Conservation (phyloP, 2,329 filamentous ascomycete genomes). For the Nannizzia gypsea region DNA sequence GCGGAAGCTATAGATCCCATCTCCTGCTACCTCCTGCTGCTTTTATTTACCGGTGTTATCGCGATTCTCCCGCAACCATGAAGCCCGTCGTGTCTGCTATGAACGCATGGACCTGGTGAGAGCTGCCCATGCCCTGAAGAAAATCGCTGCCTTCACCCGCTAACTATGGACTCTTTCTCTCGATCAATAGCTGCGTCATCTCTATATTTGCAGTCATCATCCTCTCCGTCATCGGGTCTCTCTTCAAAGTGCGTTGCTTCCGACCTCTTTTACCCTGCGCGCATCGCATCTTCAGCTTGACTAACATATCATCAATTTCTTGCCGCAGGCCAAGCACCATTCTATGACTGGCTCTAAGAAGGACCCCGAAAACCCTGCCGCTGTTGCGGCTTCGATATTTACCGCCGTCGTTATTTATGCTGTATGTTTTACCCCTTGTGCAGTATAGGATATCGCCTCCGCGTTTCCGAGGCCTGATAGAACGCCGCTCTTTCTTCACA, state of each 20-base stretch:
- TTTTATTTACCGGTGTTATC: background rate
- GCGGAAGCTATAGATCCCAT: background rate
- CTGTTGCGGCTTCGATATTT: constrained; percentile 76
- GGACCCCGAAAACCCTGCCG: constrained; percentile 57
- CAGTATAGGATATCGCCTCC: background rate
- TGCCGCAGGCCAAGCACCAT: constrained; percentile 54
- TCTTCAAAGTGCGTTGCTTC: constrained; percentile 53
- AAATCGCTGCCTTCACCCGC: constrained; percentile 7
- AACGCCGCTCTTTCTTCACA: background rate
- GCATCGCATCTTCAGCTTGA: background rate
- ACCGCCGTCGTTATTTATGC: constrained; percentile 77
- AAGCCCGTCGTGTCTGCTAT: constrained; percentile 86
- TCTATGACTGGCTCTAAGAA: constrained; percentile 66
- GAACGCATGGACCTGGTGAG: constrained; percentile 92
- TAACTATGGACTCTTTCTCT: constrained; percentile 5
- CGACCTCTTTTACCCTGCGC: background rate
- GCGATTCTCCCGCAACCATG: constrained; percentile 47
- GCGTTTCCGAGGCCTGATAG: background rate
- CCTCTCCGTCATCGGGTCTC: constrained; percentile 52
- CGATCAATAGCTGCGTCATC: constrained; percentile 53
- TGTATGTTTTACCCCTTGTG: constrained; percentile 46
- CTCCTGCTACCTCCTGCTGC: background rate
- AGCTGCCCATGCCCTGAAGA: constrained; percentile 5
- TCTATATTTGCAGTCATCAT: constrained; percentile 55
- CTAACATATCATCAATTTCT: constrained; percentile 3